phyloP scores from a whole-genome alignment of 202 grass and related monocot genomes.

The Panicum virgatum region DNA sequence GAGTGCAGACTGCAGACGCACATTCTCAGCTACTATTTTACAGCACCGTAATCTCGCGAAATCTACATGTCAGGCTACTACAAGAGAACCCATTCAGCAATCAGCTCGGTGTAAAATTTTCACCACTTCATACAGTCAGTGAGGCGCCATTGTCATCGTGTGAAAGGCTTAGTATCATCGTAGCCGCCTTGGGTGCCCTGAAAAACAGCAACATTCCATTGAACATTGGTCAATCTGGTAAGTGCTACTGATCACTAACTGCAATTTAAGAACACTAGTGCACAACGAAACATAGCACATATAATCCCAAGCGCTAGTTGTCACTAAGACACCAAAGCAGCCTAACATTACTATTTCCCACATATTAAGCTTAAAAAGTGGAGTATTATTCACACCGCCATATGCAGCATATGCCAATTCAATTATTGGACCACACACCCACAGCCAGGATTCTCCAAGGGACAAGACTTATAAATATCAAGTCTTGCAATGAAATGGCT shows the following conservation, averaged over 20 bases:
- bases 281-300: neutral
- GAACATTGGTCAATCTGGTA: constrained; percentile 3
- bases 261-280: neutral
- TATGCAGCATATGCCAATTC: neutral
- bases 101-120: constrained; percentile 11
- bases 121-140: constrained; percentile 64
- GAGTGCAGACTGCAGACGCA: neutral
- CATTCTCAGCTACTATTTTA: neutral
- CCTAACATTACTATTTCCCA: neutral
- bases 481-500: neutral
- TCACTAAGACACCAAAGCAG: neutral
- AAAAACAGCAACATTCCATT: constrained; percentile 22
- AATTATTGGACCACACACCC: neutral
- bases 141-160: constrained; percentile 86
- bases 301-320: neutral
- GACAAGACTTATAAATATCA: neutral
- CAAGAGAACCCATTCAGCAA: neutral
- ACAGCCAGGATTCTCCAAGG: neutral
- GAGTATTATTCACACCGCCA: neutral
- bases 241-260: neutral
- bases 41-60: constrained; percentile 1
- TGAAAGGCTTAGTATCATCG: constrained; percentile 81
- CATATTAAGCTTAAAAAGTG: neutral
- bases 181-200: constrained; percentile 96
- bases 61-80: constrained; percentile 42